Evolutionary conservation across 176 grass and related monocot genomes (phyloP).

Genomic region (Panicum miliaceum): DNA sequence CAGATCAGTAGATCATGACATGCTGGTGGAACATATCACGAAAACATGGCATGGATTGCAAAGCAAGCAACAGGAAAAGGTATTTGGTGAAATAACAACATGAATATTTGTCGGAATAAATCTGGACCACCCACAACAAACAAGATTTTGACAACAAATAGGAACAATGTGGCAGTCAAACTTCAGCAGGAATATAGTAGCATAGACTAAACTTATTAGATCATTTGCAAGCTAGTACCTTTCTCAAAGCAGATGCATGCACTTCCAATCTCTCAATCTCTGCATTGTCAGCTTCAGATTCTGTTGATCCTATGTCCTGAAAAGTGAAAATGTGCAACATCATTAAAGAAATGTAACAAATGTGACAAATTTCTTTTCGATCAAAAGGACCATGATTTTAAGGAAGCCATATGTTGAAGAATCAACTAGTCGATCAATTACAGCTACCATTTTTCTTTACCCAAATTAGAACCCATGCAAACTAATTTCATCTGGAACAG

Average conservation of each 20-base stretch:
- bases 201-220: slow-evolving; percentile 20
- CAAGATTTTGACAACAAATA: not conserved
- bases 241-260: slow-evolving; percentile 78
- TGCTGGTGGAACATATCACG: not conserved
- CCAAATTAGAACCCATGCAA: slow-evolving; percentile 6
- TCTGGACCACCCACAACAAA: not conserved
- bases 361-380: not conserved
- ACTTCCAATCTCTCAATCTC: slow-evolving; percentile 88
- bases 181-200: not conserved
- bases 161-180: not conserved
- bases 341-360: not conserved
- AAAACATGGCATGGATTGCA: not conserved
- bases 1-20: not conserved
- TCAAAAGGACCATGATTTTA: not conserved
- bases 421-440: not conserved
- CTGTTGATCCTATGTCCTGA: slow-evolving; percentile 60
- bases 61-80: not conserved
- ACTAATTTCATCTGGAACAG: not conserved
- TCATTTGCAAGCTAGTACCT: slow-evolving; percentile 51
- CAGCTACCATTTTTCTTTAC: slow-evolving; percentile 1
- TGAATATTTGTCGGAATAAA: not conserved
- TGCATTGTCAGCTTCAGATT: slow-evolving; percentile 51
- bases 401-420: not conserved
- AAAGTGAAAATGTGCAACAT: not conserved
- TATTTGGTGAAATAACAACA: not conserved